Evolutionary conservation across 2,329 filamentous ascomycete genomes (phyloP).

Genomic region (Xylariaceae sp.): DNA sequence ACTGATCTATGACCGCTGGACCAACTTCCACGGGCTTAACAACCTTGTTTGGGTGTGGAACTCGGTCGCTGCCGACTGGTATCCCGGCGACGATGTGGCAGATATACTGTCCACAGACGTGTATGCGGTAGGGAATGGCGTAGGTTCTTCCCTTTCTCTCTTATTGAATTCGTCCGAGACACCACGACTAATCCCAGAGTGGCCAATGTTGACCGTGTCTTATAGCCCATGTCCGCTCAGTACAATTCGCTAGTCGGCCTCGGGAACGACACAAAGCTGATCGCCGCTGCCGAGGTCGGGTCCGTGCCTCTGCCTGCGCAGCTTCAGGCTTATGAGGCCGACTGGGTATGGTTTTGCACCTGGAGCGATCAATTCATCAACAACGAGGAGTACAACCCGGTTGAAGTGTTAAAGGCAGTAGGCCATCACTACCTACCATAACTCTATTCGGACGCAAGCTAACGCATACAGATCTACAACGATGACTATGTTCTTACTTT

Average conservation of each 20-base stretch:
- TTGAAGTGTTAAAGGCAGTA: no score
- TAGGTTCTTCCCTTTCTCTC: no score
- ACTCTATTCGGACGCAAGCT: no score
- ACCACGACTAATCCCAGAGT: no score
- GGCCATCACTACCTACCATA: no score
- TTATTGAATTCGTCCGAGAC: no score
- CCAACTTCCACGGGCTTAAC: background rate
- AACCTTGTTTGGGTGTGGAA: slow-evolving; percentile 13
- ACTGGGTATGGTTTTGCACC: slow-evolving; percentile 6
- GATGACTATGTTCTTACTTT: no score
- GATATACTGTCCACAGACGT: background rate
- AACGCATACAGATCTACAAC: no score
- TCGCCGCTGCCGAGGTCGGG: slow-evolving; percentile 4
- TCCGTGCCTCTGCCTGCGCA: slow-evolving; percentile 3
- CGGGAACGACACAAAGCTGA: slow-evolving; percentile 6
- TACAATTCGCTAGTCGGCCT: slow-evolving; percentile 2
- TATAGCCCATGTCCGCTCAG: no score
- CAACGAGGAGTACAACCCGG: no score
- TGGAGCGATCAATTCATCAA: slow-evolving; percentile 6
- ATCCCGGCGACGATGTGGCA: slow-evolving; percentile 2
- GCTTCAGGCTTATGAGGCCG: slow-evolving; percentile 4
- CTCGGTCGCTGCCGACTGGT: slow-evolving; percentile 7
- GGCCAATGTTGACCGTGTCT: no score
- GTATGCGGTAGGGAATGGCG: no score
- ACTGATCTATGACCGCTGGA: slow-evolving; percentile 10